Evolutionary conservation across 768 basidiomycete genomes (phyloP).

Genomic region (Cyclocybe aegerita): DNA sequence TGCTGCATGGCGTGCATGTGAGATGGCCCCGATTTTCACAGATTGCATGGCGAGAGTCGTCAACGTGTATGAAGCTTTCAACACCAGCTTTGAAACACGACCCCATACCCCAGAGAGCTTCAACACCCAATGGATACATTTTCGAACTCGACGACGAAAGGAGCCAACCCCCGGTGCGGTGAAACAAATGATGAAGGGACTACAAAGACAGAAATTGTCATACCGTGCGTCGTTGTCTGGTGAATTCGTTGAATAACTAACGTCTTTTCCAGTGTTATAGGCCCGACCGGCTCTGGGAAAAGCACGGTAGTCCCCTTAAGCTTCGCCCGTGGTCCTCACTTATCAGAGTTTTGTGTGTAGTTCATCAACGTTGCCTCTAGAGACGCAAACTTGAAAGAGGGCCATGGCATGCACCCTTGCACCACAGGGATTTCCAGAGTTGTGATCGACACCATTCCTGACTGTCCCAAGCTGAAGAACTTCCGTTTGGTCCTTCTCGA

Average conservation of each 20-base stretch:
- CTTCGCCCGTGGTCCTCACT: not conserved
- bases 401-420: slow-evolving; percentile 13
- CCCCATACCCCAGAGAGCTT: no score
- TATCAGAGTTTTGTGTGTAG: slow-evolving; percentile 1
- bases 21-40: no score
- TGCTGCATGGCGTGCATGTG: no score
- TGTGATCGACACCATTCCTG: not conserved
- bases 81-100: no score
- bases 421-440: not conserved
- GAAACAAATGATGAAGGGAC: not conserved
- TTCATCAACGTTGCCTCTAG: slow-evolving; percentile 16
- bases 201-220: slow-evolving; percentile 4
- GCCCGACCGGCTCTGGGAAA: slow-evolving; percentile 18
- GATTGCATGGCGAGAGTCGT: no score
- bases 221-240: slow-evolving; percentile 5
- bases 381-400: slow-evolving; percentile 5
- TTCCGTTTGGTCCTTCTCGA: slow-evolving; percentile 18
- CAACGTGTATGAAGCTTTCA: no score
- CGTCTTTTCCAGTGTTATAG: slow-evolving; percentile 15
- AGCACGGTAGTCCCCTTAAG: slow-evolving; percentile 14
- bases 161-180: no score
- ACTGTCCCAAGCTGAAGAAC: not conserved
- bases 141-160: not conserved
- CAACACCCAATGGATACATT: not conserved
- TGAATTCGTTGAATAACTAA: not conserved